These are phyloP conservation scores for Prunus kanzakura DNA, from an alignment of 306 rosid species.

Conservation along the genomic window DNA sequence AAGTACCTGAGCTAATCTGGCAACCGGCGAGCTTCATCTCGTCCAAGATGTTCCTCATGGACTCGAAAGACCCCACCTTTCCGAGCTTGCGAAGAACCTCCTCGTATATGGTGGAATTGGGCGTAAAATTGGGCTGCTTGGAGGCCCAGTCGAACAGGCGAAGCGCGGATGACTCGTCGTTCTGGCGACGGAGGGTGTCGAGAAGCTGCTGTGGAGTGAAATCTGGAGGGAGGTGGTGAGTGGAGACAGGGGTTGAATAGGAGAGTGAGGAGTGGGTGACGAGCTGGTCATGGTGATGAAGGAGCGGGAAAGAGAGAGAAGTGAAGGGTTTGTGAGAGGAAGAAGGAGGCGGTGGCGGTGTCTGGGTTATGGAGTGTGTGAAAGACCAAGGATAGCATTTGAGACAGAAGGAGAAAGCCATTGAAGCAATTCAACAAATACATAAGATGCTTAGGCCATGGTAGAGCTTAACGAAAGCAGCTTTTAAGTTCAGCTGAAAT, in stretches of 20 bases:
- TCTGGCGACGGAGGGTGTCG: conserved; percentile 62
- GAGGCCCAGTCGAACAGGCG: conserved; percentile 71
- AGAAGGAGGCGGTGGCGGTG: conserved; percentile 24
- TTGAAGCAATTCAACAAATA: conserved; percentile 47
- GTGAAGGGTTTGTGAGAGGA: conserved; percentile 22
- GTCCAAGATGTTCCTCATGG: conserved; percentile 41
- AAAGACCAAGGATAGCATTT: conserved; percentile 39
- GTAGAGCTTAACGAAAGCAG: not conserved
- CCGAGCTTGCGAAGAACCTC: conserved; percentile 58
- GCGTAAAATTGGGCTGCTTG: conserved; percentile 57
- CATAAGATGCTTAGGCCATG: not conserved
- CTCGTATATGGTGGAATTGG: conserved; percentile 45
- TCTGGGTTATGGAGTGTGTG: conserved; percentile 19
- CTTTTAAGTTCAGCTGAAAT: not conserved
- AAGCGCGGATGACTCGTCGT: conserved; percentile 62
- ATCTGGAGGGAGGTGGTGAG: conserved; percentile 48
- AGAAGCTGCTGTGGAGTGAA: conserved; percentile 66
- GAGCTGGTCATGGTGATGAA: conserved; percentile 25
- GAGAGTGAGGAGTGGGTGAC: conserved; percentile 15
- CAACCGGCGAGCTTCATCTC: conserved; percentile 42
- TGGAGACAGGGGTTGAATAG: conserved; percentile 16
- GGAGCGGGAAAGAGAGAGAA: conserved; percentile 18
- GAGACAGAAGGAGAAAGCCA: conserved; percentile 47
- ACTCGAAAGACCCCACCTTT: conserved; percentile 46
- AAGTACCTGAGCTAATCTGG: conserved; percentile 33